Percentiles rank a stretch among this genome's conserved stretches.
Evolutionary conservation across 208 protist species (phyloP).

Genomic region (Trypanosoma cruzi): DNA sequence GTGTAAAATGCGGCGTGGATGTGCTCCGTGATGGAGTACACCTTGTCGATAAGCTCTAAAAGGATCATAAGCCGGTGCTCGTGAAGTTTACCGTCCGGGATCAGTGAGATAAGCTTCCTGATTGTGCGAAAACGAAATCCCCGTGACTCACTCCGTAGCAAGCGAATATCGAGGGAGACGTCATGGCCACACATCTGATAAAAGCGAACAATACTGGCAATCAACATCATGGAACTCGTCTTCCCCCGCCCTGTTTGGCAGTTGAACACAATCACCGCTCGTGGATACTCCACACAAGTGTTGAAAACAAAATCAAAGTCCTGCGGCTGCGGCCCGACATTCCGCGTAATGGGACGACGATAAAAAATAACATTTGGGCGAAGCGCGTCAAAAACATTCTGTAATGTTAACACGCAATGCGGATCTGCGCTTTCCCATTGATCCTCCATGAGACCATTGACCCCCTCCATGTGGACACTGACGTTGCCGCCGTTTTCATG

Average conservation of each 20-base stretch:
- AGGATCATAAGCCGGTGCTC: slow-evolving; percentile 78
- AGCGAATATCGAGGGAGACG: slow-evolving; percentile 59
- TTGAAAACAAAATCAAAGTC: slow-evolving; percentile 91
- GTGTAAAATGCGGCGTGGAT: slow-evolving; percentile 75
- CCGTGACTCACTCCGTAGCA: slow-evolving; percentile 55
- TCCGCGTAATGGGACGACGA: slow-evolving; percentile 81
- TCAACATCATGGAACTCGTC: slow-evolving; percentile 85
- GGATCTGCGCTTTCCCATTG: slow-evolving; percentile 83
- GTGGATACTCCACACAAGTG: slow-evolving; percentile 76
- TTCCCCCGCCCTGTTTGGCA: slow-evolving; percentile 86
- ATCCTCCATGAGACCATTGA: slow-evolving; percentile 75
- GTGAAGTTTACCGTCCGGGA: slow-evolving; percentile 87
- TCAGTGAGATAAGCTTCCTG: slow-evolving; percentile 86
- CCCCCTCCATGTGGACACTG: slow-evolving; percentile 69
- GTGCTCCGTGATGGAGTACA: slow-evolving; percentile 87
- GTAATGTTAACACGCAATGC: slow-evolving; percentile 59
- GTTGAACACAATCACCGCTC: slow-evolving; percentile 82
- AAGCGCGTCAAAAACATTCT: slow-evolving; percentile 61
- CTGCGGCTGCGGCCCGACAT: slow-evolving; percentile 70
- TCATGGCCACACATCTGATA: slow-evolving; percentile 85
- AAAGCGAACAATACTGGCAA: slow-evolving; percentile 89
- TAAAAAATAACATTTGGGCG: slow-evolving; percentile 64
- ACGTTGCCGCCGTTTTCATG: slow-evolving; percentile 85
- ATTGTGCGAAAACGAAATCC: slow-evolving; percentile 78
- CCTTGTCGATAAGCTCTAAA: slow-evolving; percentile 85